These are phyloP conservation scores for Chlamydomonas eustigma DNA, from an alignment of 139 green algal species.

Conservation along the genomic window DNA sequence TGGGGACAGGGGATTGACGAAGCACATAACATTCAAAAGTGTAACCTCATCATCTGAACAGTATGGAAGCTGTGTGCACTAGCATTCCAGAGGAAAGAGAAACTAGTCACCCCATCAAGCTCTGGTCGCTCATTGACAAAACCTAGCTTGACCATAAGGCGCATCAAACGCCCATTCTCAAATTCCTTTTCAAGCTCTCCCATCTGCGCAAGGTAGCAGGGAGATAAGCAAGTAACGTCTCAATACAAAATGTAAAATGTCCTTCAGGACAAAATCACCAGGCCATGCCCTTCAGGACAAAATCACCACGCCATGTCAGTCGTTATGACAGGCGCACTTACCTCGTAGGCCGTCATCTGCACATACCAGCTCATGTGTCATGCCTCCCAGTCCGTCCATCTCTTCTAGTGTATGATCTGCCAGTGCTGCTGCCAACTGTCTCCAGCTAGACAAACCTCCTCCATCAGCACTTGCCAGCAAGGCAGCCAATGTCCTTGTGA, in stretches of 20 bases:
- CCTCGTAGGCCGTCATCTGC: too few species aligned
- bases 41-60: too few species aligned
- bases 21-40: too few species aligned
- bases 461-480: slow-evolving; percentile 49
- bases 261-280: too few species aligned
- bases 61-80: too few species aligned
- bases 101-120: slow-evolving; percentile 22
- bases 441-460: slow-evolving; percentile 39
- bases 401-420: slow-evolving; percentile 74
- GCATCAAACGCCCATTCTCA: slow-evolving; percentile 86
- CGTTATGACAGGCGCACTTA: too few species aligned
- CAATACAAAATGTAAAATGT: too few species aligned
- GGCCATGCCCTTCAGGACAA: too few species aligned
- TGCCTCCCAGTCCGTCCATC: slow-evolving; percentile 47
- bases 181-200: slow-evolving; percentile 72
- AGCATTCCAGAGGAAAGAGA: too few species aligned
- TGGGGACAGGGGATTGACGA: too few species aligned
- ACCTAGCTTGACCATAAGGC: slow-evolving; percentile 77
- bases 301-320: too few species aligned
- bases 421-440: slow-evolving; percentile 55
- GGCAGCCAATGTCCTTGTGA: slow-evolving; percentile 63
- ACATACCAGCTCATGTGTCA: slow-evolving; percentile 50
- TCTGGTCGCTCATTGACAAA: slow-evolving; percentile 71
- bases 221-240: too few species aligned
- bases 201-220: slow-evolving; percentile 28